phyloP scores from a whole-genome alignment of 139 green algal species.

The Limnomonas spitsbergensis region DNA sequence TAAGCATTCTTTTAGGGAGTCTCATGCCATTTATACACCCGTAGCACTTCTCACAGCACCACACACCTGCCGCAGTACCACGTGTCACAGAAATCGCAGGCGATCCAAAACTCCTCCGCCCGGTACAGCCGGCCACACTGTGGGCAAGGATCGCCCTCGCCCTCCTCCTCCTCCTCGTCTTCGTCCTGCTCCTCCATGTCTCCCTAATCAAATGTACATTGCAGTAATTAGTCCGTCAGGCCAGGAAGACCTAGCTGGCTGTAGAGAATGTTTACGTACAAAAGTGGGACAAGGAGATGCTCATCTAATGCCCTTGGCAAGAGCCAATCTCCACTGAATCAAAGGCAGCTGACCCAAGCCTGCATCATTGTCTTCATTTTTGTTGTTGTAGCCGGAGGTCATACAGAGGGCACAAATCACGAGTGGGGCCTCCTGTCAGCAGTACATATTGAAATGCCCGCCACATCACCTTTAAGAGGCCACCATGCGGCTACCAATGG shows the following conservation, averaged over 20 bases:
- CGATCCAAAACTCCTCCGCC: constrained; percentile 77
- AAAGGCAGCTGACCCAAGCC: not conserved
- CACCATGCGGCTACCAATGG: no score
- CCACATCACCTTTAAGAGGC: no score
- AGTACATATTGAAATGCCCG: no score
- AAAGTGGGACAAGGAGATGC: not conserved
- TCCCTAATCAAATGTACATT: not conserved
- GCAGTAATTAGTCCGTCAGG: no score
- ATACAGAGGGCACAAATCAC: no score
- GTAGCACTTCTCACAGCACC: no score
- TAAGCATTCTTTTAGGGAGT: no score
- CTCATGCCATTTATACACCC: no score
- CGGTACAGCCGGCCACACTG: constrained; percentile 63
- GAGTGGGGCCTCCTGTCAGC: no score
- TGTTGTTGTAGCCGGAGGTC: no score
- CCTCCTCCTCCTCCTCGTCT: constrained; percentile 53
- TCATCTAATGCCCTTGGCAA: not conserved
- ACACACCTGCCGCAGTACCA: constrained; percentile 73
- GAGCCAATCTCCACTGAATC: not conserved
- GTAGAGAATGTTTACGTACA: no score
- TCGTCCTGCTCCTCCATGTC: constrained; percentile 29
- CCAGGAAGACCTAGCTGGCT: not conserved
- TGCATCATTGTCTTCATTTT: not conserved
- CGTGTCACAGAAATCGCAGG: constrained; percentile 68
- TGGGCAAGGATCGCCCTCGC: constrained; percentile 75